Evolutionary conservation across 495 filamentous ascomycete species (phyloP), one percentile per base, ranked within the genome.

Genomic region (Talaromyces stipitatus): DNA sequence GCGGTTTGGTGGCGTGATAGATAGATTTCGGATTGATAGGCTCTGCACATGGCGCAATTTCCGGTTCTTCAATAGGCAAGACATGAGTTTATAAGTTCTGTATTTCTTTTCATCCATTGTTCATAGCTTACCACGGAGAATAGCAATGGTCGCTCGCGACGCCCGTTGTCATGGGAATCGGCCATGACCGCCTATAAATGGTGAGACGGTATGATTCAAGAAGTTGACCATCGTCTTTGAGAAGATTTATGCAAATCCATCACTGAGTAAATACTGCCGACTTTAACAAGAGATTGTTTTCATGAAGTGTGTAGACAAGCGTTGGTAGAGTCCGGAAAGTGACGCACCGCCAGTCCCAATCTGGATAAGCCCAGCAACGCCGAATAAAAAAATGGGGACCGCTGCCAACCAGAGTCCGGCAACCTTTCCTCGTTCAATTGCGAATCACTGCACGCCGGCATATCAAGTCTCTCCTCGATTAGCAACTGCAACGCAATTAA

Each of bases 41-140:
- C 89, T 90, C 60, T 88, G 84, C 14, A 98, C 78, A 74, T 97
- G 91, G 52, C 94, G 85, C 26, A 98, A 78, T 68, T 87, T 92
- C 62, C 91, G 85, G 66, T 95, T 96, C 84, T 95, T 63, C 12
- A 29, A 41, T 23, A 20, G 24, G 9, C 5, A 24, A 47, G 20
- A 11, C 24, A 26, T 23, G 12, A 48, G 45, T 18, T 33, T 23
- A 48, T 24, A 48, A 7, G 45, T 24, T 20, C 6, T 24, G 45
- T 26, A 10, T 26, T 7, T 26, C 22, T 26, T 6, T 26, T 48
- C 14, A 9, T n/a, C 20, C 24, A 2, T 26, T n/a, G 24, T 48
- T 23, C 12, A 24, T 10, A 27, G 20, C 45, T 48, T 48, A 82
- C 79, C 56, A 70, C 72, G 56, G 79, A 76, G 23, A 80, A 65